Conservation (phyloP, 2,329 filamentous ascomycete species). For the Epicoccum sorghinum region DNA sequence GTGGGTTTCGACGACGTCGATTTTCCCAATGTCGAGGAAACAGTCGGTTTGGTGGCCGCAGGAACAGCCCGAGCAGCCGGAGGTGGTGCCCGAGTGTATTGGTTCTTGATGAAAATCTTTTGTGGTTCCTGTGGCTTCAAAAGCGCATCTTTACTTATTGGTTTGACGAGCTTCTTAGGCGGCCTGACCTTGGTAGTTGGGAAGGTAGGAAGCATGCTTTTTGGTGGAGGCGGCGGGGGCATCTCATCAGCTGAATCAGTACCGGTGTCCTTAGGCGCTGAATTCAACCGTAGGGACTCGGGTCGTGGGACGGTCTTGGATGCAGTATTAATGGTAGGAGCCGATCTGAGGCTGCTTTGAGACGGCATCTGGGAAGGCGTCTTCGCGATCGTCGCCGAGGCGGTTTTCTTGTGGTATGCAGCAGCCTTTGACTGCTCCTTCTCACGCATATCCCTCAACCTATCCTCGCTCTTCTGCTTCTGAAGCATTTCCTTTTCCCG, state of each 20-base stretch:
- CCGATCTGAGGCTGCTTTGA: constrained; percentile 39
- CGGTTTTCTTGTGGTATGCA: constrained; percentile 50
- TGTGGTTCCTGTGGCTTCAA: constrained; percentile 69
- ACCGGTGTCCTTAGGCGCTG: constrained; percentile 32
- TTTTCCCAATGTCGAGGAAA: constrained; percentile 33
- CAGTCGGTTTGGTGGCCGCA: constrained; percentile 22
- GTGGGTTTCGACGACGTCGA: constrained; percentile 31
- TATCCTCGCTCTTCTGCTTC: constrained; percentile 68
- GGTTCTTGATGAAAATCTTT: constrained; percentile 64
- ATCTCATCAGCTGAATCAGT: constrained; percentile 58
- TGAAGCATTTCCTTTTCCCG: constrained; percentile 62
- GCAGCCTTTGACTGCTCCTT: constrained; percentile 73
- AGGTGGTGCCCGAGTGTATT: constrained; percentile 48
- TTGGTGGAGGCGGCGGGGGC: constrained; percentile 66
- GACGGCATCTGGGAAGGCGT: constrained; percentile 53
- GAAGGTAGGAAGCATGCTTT: constrained; percentile 56
- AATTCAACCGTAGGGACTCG: constrained; percentile 34
- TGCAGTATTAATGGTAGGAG: constrained; percentile 49
- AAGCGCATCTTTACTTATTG: constrained; percentile 64
- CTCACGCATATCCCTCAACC: constrained; percentile 70
- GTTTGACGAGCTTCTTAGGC: constrained; percentile 60
- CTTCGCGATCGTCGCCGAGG: constrained; percentile 52
- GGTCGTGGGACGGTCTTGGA: constrained; percentile 40
- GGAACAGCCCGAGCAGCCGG: constrained; percentile 63
- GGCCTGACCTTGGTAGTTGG: constrained; percentile 47